These are phyloP conservation scores for Cryptomeria japonica DNA, from an alignment of 75 land plant genomes.

Conservation along the genomic window DNA sequence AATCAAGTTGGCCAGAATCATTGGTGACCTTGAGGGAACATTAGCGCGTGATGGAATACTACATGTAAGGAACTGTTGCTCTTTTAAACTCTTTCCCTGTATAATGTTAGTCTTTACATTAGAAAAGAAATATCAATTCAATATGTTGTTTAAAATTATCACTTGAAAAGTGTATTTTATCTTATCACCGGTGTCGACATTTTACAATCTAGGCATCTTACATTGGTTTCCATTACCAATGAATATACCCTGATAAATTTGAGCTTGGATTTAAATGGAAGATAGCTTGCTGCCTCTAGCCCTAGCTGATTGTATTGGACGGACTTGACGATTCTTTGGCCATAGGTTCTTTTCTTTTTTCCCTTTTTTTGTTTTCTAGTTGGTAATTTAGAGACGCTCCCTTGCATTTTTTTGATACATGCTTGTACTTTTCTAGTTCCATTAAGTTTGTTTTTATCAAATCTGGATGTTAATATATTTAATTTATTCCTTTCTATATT, in stretches of 20 bases:
- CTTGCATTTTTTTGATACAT: not conserved
- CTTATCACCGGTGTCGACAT: not conserved
- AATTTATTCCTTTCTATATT: too few relatives aligned
- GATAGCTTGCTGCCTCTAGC: not conserved
- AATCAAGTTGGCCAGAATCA: conserved; percentile 62
- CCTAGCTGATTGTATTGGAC: not conserved
- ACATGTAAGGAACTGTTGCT: conserved; percentile 47
- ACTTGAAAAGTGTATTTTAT: not conserved
- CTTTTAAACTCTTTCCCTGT: not conserved
- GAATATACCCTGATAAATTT: not conserved
- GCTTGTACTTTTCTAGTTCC: not conserved
- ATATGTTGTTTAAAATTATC: too few relatives aligned
- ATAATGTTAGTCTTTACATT: not conserved
- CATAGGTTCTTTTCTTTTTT: too few relatives aligned
- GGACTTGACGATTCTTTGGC: not conserved
- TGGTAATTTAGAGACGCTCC: not conserved
- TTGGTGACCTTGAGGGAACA: conserved; percentile 64
- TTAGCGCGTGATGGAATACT: conserved; percentile 58
- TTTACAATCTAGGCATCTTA: not conserved
- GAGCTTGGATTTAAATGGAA: not conserved
- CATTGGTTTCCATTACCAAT: not conserved
- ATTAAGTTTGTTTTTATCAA: not conserved
- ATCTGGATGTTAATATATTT: not conserved
- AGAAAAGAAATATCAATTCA: too few relatives aligned
- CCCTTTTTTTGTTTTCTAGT: too few relatives aligned